A percentile compares a stretch with the other conserved stretches of the same genome.
These are phyloP conservation scores for Neofusicoccum sp. DNA, from an alignment of 2,329 filamentous ascomycete species.

Conservation along the genomic window DNA sequence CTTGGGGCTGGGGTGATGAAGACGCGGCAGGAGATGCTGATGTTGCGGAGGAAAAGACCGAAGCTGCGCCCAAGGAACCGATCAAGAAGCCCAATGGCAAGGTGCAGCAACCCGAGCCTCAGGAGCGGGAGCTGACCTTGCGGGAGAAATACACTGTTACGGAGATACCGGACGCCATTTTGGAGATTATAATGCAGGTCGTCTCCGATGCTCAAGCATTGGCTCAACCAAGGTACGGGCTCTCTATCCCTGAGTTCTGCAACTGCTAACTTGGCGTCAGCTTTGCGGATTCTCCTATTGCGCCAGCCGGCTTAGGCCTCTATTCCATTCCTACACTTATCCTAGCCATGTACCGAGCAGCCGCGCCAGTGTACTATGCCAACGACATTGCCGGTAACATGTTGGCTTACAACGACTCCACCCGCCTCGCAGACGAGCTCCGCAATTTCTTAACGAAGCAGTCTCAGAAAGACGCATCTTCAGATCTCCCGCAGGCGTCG, in stretches of 20 bases:
- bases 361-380: conserved; percentile 72
- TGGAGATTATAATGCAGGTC: conserved; percentile 61
- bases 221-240: conserved; percentile 50
- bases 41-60: conserved; percentile 20
- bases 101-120: conserved; percentile 25
- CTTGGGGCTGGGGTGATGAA: conserved; percentile 85
- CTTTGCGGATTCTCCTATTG: conserved; percentile 54
- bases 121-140: conserved; percentile 67
- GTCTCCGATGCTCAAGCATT: conserved; percentile 52
- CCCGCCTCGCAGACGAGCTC: conserved; percentile 56
- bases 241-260: neutral
- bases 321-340: conserved; percentile 70
- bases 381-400: conserved; percentile 59
- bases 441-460: conserved; percentile 48
- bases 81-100: conserved; percentile 29
- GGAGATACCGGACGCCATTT: conserved; percentile 76
- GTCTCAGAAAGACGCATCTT: conserved; percentile 33
- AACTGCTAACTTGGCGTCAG: conserved; percentile 17
- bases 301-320: conserved; percentile 65
- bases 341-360: conserved; percentile 75
- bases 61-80: conserved; percentile 25
- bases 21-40: conserved; percentile 22
- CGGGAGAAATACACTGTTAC: conserved; percentile 87
- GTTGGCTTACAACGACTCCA: conserved; percentile 64
- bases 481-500: conserved; percentile 30